Evolutionary conservation across 352 stramenopile genomes (phyloP), one percentile per base, ranked within the genome.

Genomic region (Globisporangium apiculatum): DNA sequence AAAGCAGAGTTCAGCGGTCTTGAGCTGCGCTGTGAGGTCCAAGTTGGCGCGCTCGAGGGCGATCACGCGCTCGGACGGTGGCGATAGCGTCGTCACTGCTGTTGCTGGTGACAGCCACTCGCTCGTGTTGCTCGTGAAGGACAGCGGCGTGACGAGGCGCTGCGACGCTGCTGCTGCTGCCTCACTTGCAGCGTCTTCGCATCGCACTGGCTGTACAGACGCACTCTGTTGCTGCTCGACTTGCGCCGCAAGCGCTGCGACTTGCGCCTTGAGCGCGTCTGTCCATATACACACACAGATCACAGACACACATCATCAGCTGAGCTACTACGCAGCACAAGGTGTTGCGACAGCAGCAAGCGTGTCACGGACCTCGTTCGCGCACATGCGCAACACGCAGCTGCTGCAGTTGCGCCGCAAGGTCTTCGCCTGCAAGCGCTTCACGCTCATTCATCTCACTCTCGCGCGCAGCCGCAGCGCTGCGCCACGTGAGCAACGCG

Each of bases 1-100:
- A 7, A 42, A 58, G 35, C 65, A 56, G 6, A 87, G 54, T 50
- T 89, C 68, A 2, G 67, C 55, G 48, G 72, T 56, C 31, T 83
- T 84, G n/a, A 68, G 42, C 41, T 69, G 52, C 18, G 64, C 65
- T 18, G 66, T 46, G 2, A 84, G 42, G n/a, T 75, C 53, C 6
- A 85, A 53, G 6, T 60, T 42, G 18, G 73, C 55, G n/a, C 43
- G 37, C 11, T 71, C 55, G 4, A 65, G 54, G 0, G 41, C 38
- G 24, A 31, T 31, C 24, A 31, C 24, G 24, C 24, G 24, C 24
- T 31, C 24, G 24, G 24, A 3, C 24, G 24, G 2, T 31, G 24
- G 24, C 24, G 24, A 31, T 31, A 31, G 24, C 24, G 24, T 31
- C 2, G 24, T 31, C 24, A 31, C 24, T 31, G 24, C 24, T 31